phyloP scores from a whole-genome alignment of 179 eudicot genomes.

The Beta macrorhiza region DNA sequence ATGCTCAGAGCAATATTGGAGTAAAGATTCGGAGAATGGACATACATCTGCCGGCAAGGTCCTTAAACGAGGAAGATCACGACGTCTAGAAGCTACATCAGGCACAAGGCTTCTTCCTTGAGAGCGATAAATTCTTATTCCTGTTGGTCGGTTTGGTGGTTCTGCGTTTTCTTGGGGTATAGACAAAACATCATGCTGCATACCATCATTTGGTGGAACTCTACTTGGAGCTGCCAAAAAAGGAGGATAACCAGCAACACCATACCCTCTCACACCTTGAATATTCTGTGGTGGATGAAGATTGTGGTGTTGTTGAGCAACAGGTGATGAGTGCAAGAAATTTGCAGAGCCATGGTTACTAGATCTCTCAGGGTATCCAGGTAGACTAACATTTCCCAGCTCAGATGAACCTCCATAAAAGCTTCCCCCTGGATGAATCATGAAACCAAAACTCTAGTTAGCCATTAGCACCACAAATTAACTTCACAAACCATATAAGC shows the following conservation, averaged over 20 bases:
- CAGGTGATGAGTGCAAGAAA: slow-evolving; percentile 51
- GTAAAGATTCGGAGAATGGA: slow-evolving; percentile 1
- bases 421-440: slow-evolving; percentile 44
- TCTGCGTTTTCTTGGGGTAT: slow-evolving; percentile 50
- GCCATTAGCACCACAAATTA: slow-evolving; percentile 3
- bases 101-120: slow-evolving; percentile 52
- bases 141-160: slow-evolving; percentile 52
- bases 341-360: slow-evolving; percentile 44
- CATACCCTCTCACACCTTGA: slow-evolving; percentile 52
- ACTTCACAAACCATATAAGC: neutral
- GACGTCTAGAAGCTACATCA: slow-evolving; percentile 63
- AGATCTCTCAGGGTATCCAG: slow-evolving; percentile 58
- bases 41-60: slow-evolving; percentile 71
- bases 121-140: slow-evolving; percentile 58
- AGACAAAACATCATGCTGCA: slow-evolving; percentile 36
- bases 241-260: slow-evolving; percentile 52
- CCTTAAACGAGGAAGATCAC: slow-evolving; percentile 63
- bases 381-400: slow-evolving; percentile 41
- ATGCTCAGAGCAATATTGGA: neutral
- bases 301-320: slow-evolving; percentile 52
- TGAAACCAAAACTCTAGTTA: slow-evolving; percentile 8
- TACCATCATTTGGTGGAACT: slow-evolving; percentile 36
- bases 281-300: slow-evolving; percentile 54
- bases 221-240: slow-evolving; percentile 52
- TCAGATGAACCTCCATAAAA: slow-evolving; percentile 50